Conservation (phyloP, 805 yeast species). For the Lipomyces anomalus region DNA sequence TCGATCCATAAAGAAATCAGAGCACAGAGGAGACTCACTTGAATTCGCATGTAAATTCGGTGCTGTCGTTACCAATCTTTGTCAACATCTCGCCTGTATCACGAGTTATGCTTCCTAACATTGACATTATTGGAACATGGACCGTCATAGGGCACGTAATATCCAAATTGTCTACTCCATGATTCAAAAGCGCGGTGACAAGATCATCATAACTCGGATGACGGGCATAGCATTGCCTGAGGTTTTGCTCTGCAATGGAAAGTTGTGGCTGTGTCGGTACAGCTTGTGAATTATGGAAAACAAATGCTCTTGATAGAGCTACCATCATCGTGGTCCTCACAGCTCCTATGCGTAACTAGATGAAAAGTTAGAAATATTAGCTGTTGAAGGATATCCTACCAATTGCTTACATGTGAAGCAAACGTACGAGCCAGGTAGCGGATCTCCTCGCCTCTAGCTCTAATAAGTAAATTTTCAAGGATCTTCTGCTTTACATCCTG, state of each 20-base stretch:
- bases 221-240: slow-evolving; percentile 25
- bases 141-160: slow-evolving; percentile 20
- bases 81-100: slow-evolving; percentile 24
- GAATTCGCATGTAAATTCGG: slow-evolving; percentile 26
- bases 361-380: neutral
- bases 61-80: slow-evolving; percentile 5
- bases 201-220: slow-evolving; percentile 25
- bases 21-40: slow-evolving; percentile 14
- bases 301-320: slow-evolving; percentile 26
- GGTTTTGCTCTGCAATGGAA: slow-evolving; percentile 14
- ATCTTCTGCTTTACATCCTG: slow-evolving; percentile 21
- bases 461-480: slow-evolving; percentile 20
- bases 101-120: slow-evolving; percentile 28
- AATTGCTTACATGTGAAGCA: slow-evolving; percentile 16
- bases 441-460: slow-evolving; percentile 25
- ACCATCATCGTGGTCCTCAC: slow-evolving; percentile 25
- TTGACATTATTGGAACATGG: slow-evolving; percentile 25
- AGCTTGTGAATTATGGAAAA: slow-evolving; percentile 1
- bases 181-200: slow-evolving; percentile 10
- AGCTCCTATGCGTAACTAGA: slow-evolving; percentile 24
- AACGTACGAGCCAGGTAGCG: slow-evolving; percentile 26
- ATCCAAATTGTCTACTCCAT: slow-evolving; percentile 8
- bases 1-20: neutral
- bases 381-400: neutral
- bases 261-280: slow-evolving; percentile 5